Evolutionary conservation across 129 eudicot species (phyloP), one percentile per base, ranked within the genome.

Genomic region (Pittosporum tobira): DNA sequence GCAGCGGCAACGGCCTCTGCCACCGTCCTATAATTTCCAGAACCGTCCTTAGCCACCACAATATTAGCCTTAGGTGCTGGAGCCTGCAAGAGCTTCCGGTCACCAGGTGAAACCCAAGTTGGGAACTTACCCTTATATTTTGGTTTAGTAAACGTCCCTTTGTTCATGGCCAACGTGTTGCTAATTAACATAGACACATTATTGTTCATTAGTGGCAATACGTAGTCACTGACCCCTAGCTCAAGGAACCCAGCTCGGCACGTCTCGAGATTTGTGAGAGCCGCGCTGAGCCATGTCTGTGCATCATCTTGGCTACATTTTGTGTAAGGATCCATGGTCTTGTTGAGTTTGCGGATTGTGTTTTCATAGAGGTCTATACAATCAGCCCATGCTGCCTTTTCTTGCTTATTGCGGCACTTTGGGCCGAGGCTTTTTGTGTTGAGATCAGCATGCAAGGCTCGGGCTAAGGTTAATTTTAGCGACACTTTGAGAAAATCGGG

Each of bases 281-380:
- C n/a, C n/a, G n/a, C n/a, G n/a, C n/a, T n/a, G n/a, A 85, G 79
- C 90, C 90, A 81, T 19, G 89, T 85, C 47, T 85, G 95, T 10
- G 67, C 54, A 37, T 85, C 95, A 28, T 47, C 40, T 38, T 75
- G 61, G 70, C 66, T 65, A 60, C 91, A 79, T 27, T 58, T 63
- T 13, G 54, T 60, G 2, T 36, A 24, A 50, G 87, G 81, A 51
- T 64, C 78, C 2, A 66, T 50, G 0, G 94, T 84, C 64, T 71
- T 65, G 81, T 83, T 88, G 62, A 88, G 63, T 42, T 59, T 55
- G 0, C 54, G 66, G 14, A 80, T 62, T n/a, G 79, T 61, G 20
- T 67, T 25, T 55, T 78, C 84, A 30, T 88, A 84, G 5, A 88
- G 82, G 44, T 73, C 79, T 6, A 78, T 16, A 34, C 96, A 88